Evolutionary conservation across 139 green algal genomes (phyloP).

Genomic region (Chlamydomonas applanata): DNA sequence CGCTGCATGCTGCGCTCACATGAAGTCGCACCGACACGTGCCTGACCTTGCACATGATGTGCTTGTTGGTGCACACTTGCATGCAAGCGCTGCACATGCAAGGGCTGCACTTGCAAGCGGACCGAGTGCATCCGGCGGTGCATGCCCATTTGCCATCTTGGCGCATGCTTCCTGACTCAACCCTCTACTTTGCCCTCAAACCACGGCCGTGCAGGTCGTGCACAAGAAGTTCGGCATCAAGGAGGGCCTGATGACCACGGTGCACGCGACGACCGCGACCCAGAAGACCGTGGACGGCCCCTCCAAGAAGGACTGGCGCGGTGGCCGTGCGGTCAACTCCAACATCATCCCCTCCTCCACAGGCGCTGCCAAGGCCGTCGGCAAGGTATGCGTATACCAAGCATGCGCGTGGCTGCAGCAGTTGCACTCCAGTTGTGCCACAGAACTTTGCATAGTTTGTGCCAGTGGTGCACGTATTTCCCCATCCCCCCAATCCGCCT

Average conservation of each 20-base stretch:
- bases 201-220: conserved; percentile 58
- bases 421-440: not conserved
- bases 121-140: too few relatives aligned
- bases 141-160: too few relatives aligned
- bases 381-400: conserved; percentile 44
- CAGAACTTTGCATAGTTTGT: not conserved
- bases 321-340: conserved; percentile 78
- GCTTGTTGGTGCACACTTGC: too few relatives aligned
- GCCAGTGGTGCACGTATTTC: too few relatives aligned
- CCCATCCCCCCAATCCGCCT: too few relatives aligned
- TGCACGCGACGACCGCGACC: conserved; percentile 95
- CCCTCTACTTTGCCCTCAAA: not conserved
- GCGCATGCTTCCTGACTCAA: too few relatives aligned
- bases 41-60: not conserved
- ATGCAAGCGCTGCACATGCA: too few relatives aligned
- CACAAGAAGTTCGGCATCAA: conserved; percentile 85
- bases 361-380: conserved; percentile 93
- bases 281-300: conserved; percentile 98
- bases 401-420: not conserved
- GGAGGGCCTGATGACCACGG: conserved; percentile 93
- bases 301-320: conserved; percentile 96
- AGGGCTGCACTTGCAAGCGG: too few relatives aligned
- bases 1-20: too few relatives aligned
- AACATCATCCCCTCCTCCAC: conserved; percentile 99
- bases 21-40: too few relatives aligned